Evolutionary conservation across 257 asterid species (phyloP).

Genomic region (Datura wrightii): DNA sequence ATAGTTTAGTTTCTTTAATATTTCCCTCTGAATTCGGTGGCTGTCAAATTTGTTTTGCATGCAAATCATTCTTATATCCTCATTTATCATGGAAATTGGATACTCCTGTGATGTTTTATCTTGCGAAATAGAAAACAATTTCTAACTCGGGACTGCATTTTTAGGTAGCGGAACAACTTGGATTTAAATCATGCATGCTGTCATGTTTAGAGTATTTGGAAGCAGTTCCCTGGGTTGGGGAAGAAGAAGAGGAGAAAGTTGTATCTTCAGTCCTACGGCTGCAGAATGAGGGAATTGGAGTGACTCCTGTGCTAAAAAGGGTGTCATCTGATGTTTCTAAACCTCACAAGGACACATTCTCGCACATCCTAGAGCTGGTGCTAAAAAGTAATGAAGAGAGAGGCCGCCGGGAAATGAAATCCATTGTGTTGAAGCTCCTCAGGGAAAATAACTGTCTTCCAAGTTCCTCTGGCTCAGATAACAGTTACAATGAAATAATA

Average conservation of each 20-base stretch:
- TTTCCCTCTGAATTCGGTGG: neutral
- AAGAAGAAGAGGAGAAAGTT: constrained; percentile 92
- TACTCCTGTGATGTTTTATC: neutral
- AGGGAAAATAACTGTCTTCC: constrained; percentile 63
- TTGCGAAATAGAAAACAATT: neutral
- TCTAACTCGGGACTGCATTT: constrained; percentile 30
- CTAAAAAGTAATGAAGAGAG: constrained; percentile 87
- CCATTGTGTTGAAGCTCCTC: constrained; percentile 82
- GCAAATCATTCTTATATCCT: neutral
- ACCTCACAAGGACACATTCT: constrained; percentile 68
- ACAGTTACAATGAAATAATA: constrained; percentile 62
- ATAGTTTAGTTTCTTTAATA: neutral
- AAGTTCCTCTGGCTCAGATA: constrained; percentile 59
- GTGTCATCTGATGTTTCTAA: constrained; percentile 64
- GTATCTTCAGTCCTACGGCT: constrained; percentile 68
- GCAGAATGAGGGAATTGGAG: constrained; percentile 68
- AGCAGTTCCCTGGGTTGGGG: constrained; percentile 99
- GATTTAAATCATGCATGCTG: constrained; percentile 65
- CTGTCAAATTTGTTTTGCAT: neutral
- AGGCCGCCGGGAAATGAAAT: constrained; percentile 87
- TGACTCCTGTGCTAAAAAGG: constrained; percentile 77
- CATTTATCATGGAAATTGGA: neutral
- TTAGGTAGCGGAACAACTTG: constrained; percentile 80
- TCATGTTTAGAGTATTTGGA: constrained; percentile 92
- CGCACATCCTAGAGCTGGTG: constrained; percentile 75